Evolutionary conservation across 148 eudicot species (phyloP).

Genomic region (Dianthus caryophyllus): DNA sequence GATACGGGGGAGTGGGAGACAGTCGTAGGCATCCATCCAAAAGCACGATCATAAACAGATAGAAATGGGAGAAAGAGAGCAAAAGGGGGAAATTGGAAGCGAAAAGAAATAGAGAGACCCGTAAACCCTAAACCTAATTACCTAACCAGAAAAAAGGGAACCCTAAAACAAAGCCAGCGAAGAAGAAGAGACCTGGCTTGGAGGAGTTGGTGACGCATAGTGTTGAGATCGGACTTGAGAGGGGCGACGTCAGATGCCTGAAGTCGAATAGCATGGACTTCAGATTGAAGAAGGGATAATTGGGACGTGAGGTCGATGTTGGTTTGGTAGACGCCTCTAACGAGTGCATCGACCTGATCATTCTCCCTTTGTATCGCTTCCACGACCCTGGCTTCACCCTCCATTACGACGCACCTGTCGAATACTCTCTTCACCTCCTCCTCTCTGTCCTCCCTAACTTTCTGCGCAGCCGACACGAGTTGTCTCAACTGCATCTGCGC

Average conservation of each 20-base stretch:
- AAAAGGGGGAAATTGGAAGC: too few species aligned
- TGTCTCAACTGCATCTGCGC: slow-evolving; percentile 50
- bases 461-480: slow-evolving; percentile 35
- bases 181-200: slow-evolving; percentile 56
- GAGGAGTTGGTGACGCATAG: slow-evolving; percentile 43
- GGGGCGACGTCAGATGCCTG: slow-evolving; percentile 35
- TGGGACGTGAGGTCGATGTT: slow-evolving; percentile 35
- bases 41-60: too few species aligned
- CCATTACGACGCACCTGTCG: slow-evolving; percentile 43
- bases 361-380: slow-evolving; percentile 35
- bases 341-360: slow-evolving; percentile 34
- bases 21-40: too few species aligned
- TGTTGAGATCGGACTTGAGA: slow-evolving; percentile 49
- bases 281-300: slow-evolving; percentile 33
- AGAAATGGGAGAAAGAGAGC: too few species aligned
- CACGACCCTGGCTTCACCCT: slow-evolving; percentile 38
- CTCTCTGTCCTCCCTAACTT: slow-evolving; percentile 45
- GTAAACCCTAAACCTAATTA: too few species aligned
- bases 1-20: too few species aligned
- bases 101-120: too few species aligned
- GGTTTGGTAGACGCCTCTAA: slow-evolving; percentile 34
- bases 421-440: slow-evolving; percentile 47
- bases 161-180: background rate
- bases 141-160: too few species aligned
- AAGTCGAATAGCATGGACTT: slow-evolving; percentile 24